phyloP scores from a whole-genome alignment of 2,329 filamentous ascomycete species.

The Emydomyces testavorans region DNA sequence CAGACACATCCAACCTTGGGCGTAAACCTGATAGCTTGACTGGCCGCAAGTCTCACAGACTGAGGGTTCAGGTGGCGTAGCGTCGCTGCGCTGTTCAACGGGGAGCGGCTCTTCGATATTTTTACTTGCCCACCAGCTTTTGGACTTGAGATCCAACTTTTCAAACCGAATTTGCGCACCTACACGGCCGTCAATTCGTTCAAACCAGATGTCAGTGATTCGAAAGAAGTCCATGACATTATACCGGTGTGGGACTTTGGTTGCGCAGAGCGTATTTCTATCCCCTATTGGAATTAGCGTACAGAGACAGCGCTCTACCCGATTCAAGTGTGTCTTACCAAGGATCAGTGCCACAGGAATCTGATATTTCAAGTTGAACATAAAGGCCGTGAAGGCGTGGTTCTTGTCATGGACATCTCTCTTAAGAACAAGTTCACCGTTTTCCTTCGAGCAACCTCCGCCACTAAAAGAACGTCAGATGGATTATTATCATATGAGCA shows the following conservation, averaged over 20 bases:
- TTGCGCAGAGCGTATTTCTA: slow-evolving; percentile 39
- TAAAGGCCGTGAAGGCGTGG: slow-evolving; percentile 31
- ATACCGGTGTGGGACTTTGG: slow-evolving; percentile 46
- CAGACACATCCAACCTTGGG: slow-evolving; percentile 50
- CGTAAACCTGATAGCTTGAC: slow-evolving; percentile 27
- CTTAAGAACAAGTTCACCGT: slow-evolving; percentile 37
- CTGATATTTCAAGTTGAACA: slow-evolving; percentile 37
- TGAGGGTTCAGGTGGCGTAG: slow-evolving; percentile 17
- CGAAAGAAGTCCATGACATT: slow-evolving; percentile 59
- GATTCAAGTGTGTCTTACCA: slow-evolving; percentile 30
- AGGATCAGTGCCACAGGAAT: slow-evolving; percentile 47
- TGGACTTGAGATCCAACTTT: slow-evolving; percentile 43
- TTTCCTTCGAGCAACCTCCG: slow-evolving; percentile 42
- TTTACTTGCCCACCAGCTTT: slow-evolving; percentile 50
- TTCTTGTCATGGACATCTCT: slow-evolving; percentile 37
- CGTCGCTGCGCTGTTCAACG: slow-evolving; percentile 24
- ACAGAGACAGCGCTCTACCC: neutral
- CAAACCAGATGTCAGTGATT: slow-evolving; percentile 57
- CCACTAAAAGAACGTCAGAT: slow-evolving; percentile 34
- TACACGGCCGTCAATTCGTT: slow-evolving; percentile 37
- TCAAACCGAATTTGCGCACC: slow-evolving; percentile 54
- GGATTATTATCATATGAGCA: neutral
- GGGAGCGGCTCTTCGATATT: slow-evolving; percentile 21
- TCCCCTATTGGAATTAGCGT: slow-evolving; percentile 35
- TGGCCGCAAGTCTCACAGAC: slow-evolving; percentile 35